These are phyloP conservation scores for Sphagnum fallax DNA, from an alignment of 228 moss, liverwort and hornwort species.

Conservation along the genomic window DNA sequence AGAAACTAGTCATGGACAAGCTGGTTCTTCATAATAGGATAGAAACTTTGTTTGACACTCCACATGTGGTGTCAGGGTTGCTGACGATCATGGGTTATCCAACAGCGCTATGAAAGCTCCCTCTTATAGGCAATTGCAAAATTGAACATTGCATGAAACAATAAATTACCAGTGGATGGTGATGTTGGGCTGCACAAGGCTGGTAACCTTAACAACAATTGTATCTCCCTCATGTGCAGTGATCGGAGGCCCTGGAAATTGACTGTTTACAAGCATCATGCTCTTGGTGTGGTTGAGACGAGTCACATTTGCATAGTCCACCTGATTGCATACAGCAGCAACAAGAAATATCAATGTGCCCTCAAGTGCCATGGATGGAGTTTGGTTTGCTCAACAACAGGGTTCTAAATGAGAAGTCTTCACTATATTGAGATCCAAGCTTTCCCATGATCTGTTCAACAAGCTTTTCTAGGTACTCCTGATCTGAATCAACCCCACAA, in stretches of 20 bases:
- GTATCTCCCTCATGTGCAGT: slow-evolving; percentile 17
- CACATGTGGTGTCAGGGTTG: too few species aligned
- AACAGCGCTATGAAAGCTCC: neutral
- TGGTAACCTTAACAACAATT: slow-evolving; percentile 18
- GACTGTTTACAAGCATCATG: slow-evolving; percentile 18
- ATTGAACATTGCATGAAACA: neutral
- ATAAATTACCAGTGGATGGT: slow-evolving; percentile 19
- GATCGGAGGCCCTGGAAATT: slow-evolving; percentile 18
- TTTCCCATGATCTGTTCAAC: too few species aligned
- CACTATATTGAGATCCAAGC: too few species aligned
- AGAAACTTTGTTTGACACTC: too few species aligned
- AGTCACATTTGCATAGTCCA: slow-evolving; percentile 14
- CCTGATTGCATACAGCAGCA: slow-evolving; percentile 2
- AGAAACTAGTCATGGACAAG: neutral
- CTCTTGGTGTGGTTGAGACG: slow-evolving; percentile 7
- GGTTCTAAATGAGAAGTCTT: too few species aligned
- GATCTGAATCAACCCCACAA: too few species aligned
- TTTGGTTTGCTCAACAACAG: too few species aligned
- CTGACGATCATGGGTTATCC: too few species aligned
- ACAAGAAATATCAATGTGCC: too few species aligned
- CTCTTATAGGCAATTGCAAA: neutral
- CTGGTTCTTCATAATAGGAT: neutral
- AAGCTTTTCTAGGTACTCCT: too few species aligned
- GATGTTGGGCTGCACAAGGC: slow-evolving; percentile 3
- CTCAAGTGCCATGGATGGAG: too few species aligned